Evolutionary conservation across 768 basidiomycete species (phyloP), one percentile per base, ranked within the genome.

Genomic region (Termitomyces sp.): DNA sequence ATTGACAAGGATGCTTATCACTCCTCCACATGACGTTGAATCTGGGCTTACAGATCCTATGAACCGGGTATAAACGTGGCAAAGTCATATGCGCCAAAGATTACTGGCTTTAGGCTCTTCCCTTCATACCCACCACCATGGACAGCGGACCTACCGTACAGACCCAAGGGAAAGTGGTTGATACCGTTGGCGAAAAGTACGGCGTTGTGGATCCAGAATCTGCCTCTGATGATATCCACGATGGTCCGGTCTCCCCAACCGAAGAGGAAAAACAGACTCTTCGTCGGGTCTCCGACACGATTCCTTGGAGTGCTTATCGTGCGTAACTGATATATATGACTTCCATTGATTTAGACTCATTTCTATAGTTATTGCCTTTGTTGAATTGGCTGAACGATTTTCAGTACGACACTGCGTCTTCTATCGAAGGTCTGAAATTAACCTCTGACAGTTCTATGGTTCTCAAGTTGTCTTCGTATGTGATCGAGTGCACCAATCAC

Each of bases 351-450:
- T 49, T 47, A 50, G 32, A 40, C 32, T 35, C 38, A 40, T 33
- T 46, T 12, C 55, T 38, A 30, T 49, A 87, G 85, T 86, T 56
- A 86, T 89, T 55, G 86, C 84, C 13, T 28, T 85, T 44, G 78
- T 88, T 43, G 88, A 90, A 69, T 69, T 88, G 50, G 85, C 85
- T 3, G 89, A 91, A 67, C 84, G 88, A 20, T 91, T 91, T 72
- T 89, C 88, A 36, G 82, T 84, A 64, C 50, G 79, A 69, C 14
- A 13, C 4, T 3, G 4, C 40, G 32, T 36, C n/a, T 43, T 36
- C 5, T 20, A 36, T 28, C 9, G 16, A 28, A 35, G 33, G 33
- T 7, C 50, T 12, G 44, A 54, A 38, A 41, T 49, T 54, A 55
- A 55, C 20, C 8, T 33, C 55, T 50, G 53, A 54, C 53, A 77